Evolutionary conservation across 441 rosid species (phyloP).

Genomic region (Arabidopsis lyrata): DNA sequence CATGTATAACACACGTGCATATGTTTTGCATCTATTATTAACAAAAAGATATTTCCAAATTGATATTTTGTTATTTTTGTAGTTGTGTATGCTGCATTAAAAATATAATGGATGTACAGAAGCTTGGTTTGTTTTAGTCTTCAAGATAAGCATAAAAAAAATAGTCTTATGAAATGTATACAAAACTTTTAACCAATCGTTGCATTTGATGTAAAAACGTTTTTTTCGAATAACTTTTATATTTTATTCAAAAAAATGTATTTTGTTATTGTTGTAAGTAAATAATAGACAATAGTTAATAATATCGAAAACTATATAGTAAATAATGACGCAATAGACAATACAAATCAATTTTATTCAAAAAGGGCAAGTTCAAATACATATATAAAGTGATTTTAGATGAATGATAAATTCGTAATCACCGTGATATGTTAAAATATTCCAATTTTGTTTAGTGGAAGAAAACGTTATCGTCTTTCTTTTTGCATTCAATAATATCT

Average conservation of each 20-base stretch:
- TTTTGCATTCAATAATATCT: not conserved
- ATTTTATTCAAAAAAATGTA: no score
- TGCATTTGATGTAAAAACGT: no score
- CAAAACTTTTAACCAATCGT: no score
- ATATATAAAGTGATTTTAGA: not conserved
- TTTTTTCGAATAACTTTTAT: no score
- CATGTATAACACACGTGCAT: constrained; percentile 15
- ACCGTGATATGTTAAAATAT: constrained; percentile 10
- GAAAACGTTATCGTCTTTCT: constrained; percentile 18
- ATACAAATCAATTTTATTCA: not conserved
- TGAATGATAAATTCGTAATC: not conserved
- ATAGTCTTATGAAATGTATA: no score
- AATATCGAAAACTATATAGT: not conserved
- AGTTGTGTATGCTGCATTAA: not conserved
- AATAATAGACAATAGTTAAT: no score
- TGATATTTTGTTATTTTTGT: not conserved
- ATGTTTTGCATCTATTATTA: constrained; percentile 11
- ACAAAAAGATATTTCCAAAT: constrained; percentile 3
- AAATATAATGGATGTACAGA: no score
- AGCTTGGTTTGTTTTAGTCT: no score
- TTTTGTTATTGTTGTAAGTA: no score
- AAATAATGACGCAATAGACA: not conserved
- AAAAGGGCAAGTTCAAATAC: not conserved
- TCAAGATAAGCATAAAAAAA: no score
- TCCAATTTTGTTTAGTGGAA: not conserved